Conservation (phyloP, 139 green algal genomes). For the Coccomyxa sp. region DNA sequence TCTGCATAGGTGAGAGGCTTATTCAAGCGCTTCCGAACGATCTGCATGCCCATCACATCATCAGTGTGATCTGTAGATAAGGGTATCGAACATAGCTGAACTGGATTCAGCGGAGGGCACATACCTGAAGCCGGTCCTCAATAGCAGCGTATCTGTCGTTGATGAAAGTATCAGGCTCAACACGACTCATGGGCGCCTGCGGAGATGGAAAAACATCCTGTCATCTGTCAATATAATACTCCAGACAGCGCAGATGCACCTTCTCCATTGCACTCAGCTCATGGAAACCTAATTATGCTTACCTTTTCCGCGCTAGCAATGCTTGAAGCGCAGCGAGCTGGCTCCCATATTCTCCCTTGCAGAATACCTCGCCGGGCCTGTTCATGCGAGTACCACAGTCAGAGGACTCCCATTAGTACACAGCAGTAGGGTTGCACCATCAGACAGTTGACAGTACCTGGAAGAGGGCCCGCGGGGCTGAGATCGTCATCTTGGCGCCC, state of each 20-base stretch:
- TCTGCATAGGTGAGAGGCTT: conserved; percentile 84
- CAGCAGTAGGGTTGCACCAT: too few species aligned
- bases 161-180: conserved; percentile 71
- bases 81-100: background rate
- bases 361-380: background rate
- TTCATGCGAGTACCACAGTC: too few species aligned
- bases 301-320: conserved; percentile 38
- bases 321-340: background rate
- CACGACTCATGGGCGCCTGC: conserved; percentile 76
- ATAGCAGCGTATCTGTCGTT: conserved; percentile 89
- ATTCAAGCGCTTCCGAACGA: conserved; percentile 82
- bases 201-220: conserved; percentile 9
- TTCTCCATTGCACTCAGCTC: too few species aligned
- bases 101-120: background rate
- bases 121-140: conserved; percentile 71
- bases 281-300: conserved; percentile 2
- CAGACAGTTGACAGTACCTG: background rate
- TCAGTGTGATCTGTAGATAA: background rate
- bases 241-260: background rate
- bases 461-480: background rate
- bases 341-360: background rate
- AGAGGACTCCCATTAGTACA: background rate
- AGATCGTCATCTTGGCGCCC: too few species aligned
- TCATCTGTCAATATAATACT: too few species aligned
- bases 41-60: conserved; percentile 31